A percentile compares a stretch with the other conserved stretches of the same genome.
phyloP scores from a whole-genome alignment of 2,329 filamentous ascomycete species.

The Xylariaceae sp. region DNA sequence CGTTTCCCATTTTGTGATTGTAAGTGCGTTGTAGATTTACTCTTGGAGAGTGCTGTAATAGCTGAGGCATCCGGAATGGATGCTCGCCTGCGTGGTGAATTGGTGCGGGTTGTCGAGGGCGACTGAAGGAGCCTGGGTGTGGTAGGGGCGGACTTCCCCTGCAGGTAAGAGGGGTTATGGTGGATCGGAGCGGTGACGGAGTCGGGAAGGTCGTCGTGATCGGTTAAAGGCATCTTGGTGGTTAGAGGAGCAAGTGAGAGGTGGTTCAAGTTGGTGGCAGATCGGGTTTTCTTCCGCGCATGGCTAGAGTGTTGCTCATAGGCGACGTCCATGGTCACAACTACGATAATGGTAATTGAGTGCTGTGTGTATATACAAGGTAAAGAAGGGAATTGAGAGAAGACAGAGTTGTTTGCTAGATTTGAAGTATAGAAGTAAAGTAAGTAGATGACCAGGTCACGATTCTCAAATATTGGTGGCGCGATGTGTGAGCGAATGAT shows the following conservation, averaged over 20 bases:
- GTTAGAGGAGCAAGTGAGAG: constrained; percentile 63
- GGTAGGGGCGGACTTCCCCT: constrained; percentile 59
- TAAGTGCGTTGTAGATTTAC: constrained; percentile 60
- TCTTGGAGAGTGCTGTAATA: constrained; percentile 47
- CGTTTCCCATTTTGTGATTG: constrained; percentile 23
- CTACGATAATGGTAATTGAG: too few species aligned
- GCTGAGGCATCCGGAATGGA: constrained; percentile 31
- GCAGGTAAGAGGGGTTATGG: constrained; percentile 51
- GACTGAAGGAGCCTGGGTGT: constrained; percentile 61
- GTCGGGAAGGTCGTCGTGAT: constrained; percentile 46
- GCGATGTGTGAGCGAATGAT: too few species aligned
- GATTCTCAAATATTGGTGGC: too few species aligned
- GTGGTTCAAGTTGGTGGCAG: constrained; percentile 55
- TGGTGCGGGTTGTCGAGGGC: constrained; percentile 46
- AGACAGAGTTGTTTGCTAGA: too few species aligned
- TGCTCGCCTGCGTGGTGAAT: constrained; percentile 40
- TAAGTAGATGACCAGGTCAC: too few species aligned
- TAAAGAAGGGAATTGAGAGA: too few species aligned
- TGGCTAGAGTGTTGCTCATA: constrained; percentile 58
- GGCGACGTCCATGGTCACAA: constrained; percentile 51
- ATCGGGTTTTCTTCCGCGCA: constrained; percentile 55
- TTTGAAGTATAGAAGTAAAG: too few species aligned
- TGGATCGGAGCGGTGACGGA: constrained; percentile 31
- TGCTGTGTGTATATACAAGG: too few species aligned
- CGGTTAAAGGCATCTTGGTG: constrained; percentile 54